These are phyloP conservation scores for Bassia scoparia DNA, from an alignment of 148 eudicot species.

Conservation along the genomic window DNA sequence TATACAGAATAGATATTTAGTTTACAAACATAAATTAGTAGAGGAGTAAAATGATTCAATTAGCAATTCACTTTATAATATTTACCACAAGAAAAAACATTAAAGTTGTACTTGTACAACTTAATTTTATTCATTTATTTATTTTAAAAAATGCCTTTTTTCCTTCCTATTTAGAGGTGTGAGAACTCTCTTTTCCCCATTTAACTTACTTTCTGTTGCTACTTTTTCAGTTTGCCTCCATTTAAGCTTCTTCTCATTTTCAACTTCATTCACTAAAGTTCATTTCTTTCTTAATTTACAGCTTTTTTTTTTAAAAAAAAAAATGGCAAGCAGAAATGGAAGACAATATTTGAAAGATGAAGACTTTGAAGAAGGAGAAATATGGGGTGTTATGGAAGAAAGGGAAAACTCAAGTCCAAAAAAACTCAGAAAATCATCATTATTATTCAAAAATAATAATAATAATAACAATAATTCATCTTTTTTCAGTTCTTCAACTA, in stretches of 20 bases:
- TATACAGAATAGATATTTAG: too few relatives aligned
- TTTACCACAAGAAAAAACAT: too few relatives aligned
- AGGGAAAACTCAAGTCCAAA: constrained; percentile 23
- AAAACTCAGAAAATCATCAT: constrained; percentile 20
- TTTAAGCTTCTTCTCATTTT: constrained; percentile 6
- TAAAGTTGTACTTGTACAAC: too few relatives aligned
- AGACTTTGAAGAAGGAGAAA: constrained; percentile 66
- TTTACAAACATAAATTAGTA: too few relatives aligned
- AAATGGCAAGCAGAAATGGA: constrained; percentile 34
- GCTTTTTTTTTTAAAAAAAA: neutral
- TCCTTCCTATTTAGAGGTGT: constrained; percentile 28
- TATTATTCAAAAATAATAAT: too few relatives aligned
- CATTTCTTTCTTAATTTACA: neutral
- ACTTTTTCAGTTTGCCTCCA: neutral
- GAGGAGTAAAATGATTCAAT: too few relatives aligned
- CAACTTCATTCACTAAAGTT: neutral
- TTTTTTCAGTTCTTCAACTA: constrained; percentile 13
- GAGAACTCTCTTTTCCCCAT: constrained; percentile 4
- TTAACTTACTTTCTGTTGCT: constrained; percentile 19
- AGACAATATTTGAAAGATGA: constrained; percentile 37
- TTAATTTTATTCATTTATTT: too few relatives aligned
- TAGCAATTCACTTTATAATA: too few relatives aligned
- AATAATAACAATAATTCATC: constrained; percentile 13
- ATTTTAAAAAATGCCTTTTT: neutral
- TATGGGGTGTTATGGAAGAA: constrained; percentile 47